A percentile compares a stretch with the other conserved stretches of the same genome.
These are phyloP conservation scores for Mycena belliarum DNA, from an alignment of 768 basidiomycete genomes.

Conservation along the genomic window DNA sequence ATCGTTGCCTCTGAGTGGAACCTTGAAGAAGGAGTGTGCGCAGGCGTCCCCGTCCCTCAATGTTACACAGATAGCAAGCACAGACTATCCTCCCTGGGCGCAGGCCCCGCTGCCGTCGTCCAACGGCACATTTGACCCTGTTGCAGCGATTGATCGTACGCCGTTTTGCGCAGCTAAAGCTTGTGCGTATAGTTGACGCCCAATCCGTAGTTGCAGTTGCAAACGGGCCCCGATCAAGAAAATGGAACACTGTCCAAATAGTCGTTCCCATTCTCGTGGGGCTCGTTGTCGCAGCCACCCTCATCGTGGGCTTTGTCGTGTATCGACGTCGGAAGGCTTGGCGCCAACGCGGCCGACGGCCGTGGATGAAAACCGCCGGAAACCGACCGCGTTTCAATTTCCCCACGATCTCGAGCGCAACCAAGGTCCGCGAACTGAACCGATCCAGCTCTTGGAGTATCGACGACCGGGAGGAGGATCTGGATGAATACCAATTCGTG, in stretches of 20 bases:
- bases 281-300: not conserved
- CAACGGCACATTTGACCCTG: slow-evolving; percentile 12
- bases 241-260: slow-evolving; percentile 15
- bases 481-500: slow-evolving; percentile 22
- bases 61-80: not conserved
- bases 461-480: slow-evolving; percentile 10
- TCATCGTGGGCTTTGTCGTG: not conserved
- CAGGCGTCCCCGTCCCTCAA: slow-evolving; percentile 5
- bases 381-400: slow-evolving; percentile 18
- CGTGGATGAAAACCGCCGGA: slow-evolving; percentile 15
- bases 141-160: slow-evolving; percentile 15
- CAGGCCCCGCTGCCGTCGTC: slow-evolving; percentile 8
- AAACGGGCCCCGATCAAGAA: not conserved
- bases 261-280: slow-evolving; percentile 14
- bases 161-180: not conserved
- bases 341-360: not conserved
- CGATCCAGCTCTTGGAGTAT: slow-evolving; percentile 21
- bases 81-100: slow-evolving; percentile 14
- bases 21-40: slow-evolving; percentile 5
- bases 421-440: slow-evolving; percentile 15
- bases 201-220: slow-evolving; percentile 10
- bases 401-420: slow-evolving; percentile 8
- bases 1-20: slow-evolving; percentile 2
- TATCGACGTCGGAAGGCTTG: slow-evolving; percentile 7
- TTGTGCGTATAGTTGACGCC: not conserved